Conservation (phyloP, 75 land plant genomes). For the Chamaecyparis obtusa region DNA sequence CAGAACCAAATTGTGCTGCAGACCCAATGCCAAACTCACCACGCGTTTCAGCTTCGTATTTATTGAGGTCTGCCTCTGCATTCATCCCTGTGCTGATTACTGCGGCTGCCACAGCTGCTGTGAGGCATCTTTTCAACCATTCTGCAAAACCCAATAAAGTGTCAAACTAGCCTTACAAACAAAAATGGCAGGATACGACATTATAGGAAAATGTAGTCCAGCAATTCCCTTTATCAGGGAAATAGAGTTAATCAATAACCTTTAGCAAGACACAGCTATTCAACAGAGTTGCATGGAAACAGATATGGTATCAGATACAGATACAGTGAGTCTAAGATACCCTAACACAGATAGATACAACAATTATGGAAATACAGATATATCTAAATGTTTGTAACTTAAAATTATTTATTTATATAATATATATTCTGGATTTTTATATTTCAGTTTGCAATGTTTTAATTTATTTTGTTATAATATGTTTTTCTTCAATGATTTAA, state of each 20-base stretch:
- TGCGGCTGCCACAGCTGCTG: slow-evolving; percentile 55
- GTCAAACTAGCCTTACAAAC: slow-evolving; percentile 2
- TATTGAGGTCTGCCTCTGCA: slow-evolving; percentile 87
- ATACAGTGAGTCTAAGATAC: too few relatives aligned
- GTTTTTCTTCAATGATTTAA: too few relatives aligned
- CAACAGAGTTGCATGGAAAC: neutral
- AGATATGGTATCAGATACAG: too few relatives aligned
- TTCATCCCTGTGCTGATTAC: slow-evolving; percentile 43
- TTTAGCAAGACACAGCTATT: neutral
- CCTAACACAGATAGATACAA: too few relatives aligned
- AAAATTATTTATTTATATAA: too few relatives aligned
- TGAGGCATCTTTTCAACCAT: slow-evolving; percentile 1
- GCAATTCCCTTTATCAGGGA: neutral
- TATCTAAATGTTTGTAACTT: too few relatives aligned
- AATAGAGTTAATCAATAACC: neutral
- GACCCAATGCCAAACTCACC: slow-evolving; percentile 99
- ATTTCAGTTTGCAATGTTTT: too few relatives aligned
- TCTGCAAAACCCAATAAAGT: neutral
- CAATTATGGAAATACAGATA: too few relatives aligned
- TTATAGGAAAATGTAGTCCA: neutral
- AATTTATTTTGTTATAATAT: too few relatives aligned
- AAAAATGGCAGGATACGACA: neutral
- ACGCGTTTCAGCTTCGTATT: slow-evolving; percentile 83
- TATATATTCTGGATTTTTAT: too few relatives aligned
- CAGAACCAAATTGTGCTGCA: slow-evolving; percentile 97